A percentile compares a stretch with the other conserved stretches of the same genome.
These are phyloP conservation scores for Scutellaria galericulata DNA, from an alignment of 257 asterid species.

Conservation along the genomic window DNA sequence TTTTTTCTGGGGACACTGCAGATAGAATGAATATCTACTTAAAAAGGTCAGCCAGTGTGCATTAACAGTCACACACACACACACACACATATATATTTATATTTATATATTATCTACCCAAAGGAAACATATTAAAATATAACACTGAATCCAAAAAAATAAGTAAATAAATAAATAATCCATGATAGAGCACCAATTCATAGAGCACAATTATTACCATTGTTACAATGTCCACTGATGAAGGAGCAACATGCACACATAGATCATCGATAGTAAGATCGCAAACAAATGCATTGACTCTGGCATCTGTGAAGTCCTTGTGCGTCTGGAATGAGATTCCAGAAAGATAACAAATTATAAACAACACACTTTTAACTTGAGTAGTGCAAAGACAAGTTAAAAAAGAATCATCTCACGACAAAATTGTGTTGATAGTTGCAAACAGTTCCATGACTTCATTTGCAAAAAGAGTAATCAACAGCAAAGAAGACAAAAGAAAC, in stretches of 20 bases:
- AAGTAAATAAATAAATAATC: not conserved
- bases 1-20: conserved; percentile 97
- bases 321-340: conserved; percentile 59
- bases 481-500: conserved; percentile 19
- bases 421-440: not conserved
- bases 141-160: not conserved
- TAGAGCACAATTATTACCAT: conserved; percentile 63
- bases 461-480: conserved; percentile 8
- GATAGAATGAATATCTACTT: conserved; percentile 94
- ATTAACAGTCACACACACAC: not conserved
- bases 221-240: conserved; percentile 90
- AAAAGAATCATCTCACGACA: not conserved
- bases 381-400: not conserved
- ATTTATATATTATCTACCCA: not conserved
- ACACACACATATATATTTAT: conserved; percentile 10
- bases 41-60: conserved; percentile 60
- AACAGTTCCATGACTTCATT: conserved; percentile 11
- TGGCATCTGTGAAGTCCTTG: conserved; percentile 74
- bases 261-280: conserved; percentile 82
- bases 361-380: conserved; percentile 2
- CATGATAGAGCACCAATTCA: conserved; percentile 22
- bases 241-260: conserved; percentile 67
- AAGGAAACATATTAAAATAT: not conserved
- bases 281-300: conserved; percentile 85
- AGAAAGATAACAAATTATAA: conserved; percentile 26